Percentiles rank a stretch among this genome's conserved stretches.
These are phyloP conservation scores for Pistacia integerrima DNA, from an alignment of 345 rosid genomes.

Conservation along the genomic window DNA sequence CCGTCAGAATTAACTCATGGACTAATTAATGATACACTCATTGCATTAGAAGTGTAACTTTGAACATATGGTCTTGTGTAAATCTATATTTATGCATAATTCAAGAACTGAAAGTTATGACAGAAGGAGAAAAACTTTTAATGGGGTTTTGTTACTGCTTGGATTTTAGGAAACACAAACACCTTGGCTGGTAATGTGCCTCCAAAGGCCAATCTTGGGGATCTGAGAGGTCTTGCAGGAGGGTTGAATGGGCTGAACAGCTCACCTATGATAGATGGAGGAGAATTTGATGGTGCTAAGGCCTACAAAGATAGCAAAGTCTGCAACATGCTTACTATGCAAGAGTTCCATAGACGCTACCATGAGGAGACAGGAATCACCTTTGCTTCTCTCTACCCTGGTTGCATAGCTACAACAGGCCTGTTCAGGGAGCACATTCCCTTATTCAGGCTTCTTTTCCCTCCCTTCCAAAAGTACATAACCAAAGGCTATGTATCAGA, in stretches of 20 bases:
- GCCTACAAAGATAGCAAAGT: slow-evolving; percentile 75
- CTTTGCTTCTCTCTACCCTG: slow-evolving; percentile 67
- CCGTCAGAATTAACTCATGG: not conserved
- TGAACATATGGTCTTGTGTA: not conserved
- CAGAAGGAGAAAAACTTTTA: not conserved
- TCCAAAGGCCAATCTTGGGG: slow-evolving; percentile 65
- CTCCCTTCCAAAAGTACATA: slow-evolving; percentile 70
- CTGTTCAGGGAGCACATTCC: slow-evolving; percentile 76
- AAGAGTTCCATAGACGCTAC: slow-evolving; percentile 60
- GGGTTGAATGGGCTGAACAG: slow-evolving; percentile 54
- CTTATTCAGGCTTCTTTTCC: slow-evolving; percentile 60
- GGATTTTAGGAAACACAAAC: slow-evolving; percentile 51
- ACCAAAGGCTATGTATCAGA: slow-evolving; percentile 64
- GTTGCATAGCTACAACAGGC: slow-evolving; percentile 70
- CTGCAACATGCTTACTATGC: slow-evolving; percentile 69
- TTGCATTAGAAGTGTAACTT: not conserved
- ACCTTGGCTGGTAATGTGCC: slow-evolving; percentile 71
- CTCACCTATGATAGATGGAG: slow-evolving; percentile 64
- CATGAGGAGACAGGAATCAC: slow-evolving; percentile 58
- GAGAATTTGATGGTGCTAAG: slow-evolving; percentile 61
- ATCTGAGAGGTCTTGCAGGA: slow-evolving; percentile 59
- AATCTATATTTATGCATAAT: not conserved
- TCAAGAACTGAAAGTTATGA: not conserved
- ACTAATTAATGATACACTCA: not conserved
- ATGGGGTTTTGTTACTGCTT: not conserved